phyloP scores from a whole-genome alignment of 2,329 filamentous ascomycete species.

The Phaeoacremonium minimum region DNA sequence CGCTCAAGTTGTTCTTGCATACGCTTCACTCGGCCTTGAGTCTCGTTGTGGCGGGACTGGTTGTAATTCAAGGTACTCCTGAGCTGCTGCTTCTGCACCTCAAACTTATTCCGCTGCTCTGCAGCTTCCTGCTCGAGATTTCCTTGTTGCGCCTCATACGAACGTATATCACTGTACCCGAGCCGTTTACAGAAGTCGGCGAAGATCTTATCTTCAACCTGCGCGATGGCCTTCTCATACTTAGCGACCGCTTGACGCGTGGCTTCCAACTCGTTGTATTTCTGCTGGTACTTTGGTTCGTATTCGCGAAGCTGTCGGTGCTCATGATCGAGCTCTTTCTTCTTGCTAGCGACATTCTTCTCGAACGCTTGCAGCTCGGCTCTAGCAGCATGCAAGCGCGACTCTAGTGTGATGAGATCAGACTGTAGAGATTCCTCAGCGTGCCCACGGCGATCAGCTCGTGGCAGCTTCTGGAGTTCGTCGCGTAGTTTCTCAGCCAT shows the following conservation, averaged over 20 bases:
- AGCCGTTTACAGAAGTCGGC: conserved; percentile 78
- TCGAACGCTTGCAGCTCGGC: conserved; percentile 76
- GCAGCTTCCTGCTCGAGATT: conserved; percentile 86
- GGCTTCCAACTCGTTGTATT: conserved; percentile 62
- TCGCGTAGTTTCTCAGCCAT: conserved; percentile 71
- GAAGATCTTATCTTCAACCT: conserved; percentile 87
- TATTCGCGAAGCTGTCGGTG: conserved; percentile 71
- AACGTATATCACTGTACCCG: conserved; percentile 83
- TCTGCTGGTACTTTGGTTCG: conserved; percentile 72
- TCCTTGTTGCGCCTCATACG: conserved; percentile 91
- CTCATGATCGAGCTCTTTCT: conserved; percentile 72
- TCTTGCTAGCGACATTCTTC: conserved; percentile 80
- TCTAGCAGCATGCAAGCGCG: conserved; percentile 65
- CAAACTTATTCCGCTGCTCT: conserved; percentile 82
- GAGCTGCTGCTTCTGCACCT: conserved; percentile 74
- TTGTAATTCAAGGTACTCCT: conserved; percentile 58
- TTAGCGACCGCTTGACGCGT: conserved; percentile 45
- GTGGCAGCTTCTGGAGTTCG: conserved; percentile 76
- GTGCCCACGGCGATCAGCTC: conserved; percentile 67
- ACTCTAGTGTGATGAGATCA: conserved; percentile 75
- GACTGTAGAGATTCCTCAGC: conserved; percentile 79
- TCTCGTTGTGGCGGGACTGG: conserved; percentile 46
- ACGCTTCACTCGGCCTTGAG: conserved; percentile 62
- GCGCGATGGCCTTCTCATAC: conserved; percentile 61
- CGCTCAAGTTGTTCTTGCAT: conserved; percentile 64